Conservation (phyloP, 2,329 filamentous ascomycete species). For the Colletotrichum sp. region DNA sequence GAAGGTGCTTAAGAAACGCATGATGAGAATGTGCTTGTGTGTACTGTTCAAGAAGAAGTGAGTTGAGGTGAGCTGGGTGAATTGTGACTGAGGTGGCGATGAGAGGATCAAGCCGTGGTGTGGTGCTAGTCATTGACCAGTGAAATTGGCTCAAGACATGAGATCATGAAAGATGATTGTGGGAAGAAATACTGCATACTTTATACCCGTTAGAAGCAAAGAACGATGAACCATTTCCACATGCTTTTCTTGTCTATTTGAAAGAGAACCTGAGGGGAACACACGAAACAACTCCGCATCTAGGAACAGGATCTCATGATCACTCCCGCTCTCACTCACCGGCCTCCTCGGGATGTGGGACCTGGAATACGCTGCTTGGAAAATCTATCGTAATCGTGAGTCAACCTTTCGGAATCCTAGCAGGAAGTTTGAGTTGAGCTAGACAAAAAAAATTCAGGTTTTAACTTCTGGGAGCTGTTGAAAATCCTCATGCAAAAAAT, state of each 20-base stretch:
- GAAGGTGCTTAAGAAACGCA: background rate
- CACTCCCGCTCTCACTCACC: background rate
- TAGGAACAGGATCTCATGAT: background rate
- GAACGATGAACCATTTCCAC: accelerated
- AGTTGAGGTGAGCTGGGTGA: background rate
- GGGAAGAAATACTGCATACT: background rate
- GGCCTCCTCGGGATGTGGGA: background rate
- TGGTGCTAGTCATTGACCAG: background rate
- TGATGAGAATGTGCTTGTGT: background rate
- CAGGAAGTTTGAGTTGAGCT: background rate
- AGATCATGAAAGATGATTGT: background rate
- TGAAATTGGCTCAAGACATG: background rate
- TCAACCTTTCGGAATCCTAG: background rate
- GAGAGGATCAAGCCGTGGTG: background rate
- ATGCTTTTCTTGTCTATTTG: background rate
- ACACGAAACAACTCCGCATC: background rate
- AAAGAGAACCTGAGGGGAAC: background rate
- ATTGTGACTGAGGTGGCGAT: background rate
- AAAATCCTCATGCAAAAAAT: background rate
- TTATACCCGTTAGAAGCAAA: background rate
- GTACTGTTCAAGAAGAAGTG: background rate
- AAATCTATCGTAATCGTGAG: background rate
- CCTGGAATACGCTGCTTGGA: background rate
- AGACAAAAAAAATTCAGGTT: background rate
- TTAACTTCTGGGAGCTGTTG: background rate